A percentile compares a stretch with the other conserved stretches of the same genome.
Evolutionary conservation across 306 rosid species (phyloP).

Genomic region (Luffa aegyptiaca): DNA sequence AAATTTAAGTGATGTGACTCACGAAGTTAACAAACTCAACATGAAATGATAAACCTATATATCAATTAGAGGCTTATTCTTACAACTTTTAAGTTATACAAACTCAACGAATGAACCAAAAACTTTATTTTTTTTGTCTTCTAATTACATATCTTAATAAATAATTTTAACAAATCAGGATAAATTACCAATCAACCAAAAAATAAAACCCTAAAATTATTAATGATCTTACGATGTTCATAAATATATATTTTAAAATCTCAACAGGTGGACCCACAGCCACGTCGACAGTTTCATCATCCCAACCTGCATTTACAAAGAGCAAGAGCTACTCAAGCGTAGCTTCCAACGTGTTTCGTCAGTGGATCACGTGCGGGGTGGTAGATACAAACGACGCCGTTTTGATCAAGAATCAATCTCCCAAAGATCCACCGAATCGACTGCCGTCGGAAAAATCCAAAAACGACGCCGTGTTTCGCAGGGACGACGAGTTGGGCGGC

Average conservation of each 20-base stretch:
- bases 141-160: too few species aligned
- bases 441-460: not conserved
- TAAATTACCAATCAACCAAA: not conserved
- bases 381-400: constrained; percentile 43
- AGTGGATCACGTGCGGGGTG: constrained; percentile 46
- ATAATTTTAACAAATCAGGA: too few species aligned
- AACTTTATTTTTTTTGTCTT: too few species aligned
- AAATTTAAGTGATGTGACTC: too few species aligned
- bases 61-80: too few species aligned
- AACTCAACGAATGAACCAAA: too few species aligned
- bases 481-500: constrained; percentile 33
- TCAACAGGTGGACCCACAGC: not conserved
- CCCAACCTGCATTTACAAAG: constrained; percentile 28
- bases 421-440: constrained; percentile 9
- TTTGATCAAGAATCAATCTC: constrained; percentile 13
- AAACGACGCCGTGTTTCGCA: constrained; percentile 18
- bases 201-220: too few species aligned
- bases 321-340: constrained; percentile 37
- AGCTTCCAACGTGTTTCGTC: constrained; percentile 44
- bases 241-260: not conserved
- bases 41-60: too few species aligned
- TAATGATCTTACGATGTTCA: too few species aligned
- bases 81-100: too few species aligned
- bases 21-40: too few species aligned
- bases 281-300: constrained; percentile 3